Base-by-base conservation (phyloP, 805 yeast genomes). In the Saccharomycopsis fermentans region DNA sequence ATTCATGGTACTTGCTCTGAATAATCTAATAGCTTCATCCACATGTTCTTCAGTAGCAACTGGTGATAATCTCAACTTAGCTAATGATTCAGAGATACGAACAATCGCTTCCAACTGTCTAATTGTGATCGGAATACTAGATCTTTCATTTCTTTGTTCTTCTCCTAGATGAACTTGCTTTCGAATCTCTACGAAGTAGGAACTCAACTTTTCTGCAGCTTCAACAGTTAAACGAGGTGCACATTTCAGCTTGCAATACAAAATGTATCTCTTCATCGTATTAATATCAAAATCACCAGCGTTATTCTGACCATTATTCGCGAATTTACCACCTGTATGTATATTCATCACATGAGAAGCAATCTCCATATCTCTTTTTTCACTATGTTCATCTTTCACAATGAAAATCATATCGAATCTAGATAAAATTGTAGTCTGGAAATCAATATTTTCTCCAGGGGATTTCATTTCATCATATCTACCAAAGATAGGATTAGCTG, bases 361-460 rank as follows among this genome's bases (percentile, higher is more conserved):
- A 66, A 94, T 90, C 1, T 90, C 81, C 52, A 84, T 80, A 75
- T 94, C 99, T 67, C 96, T 79, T 47, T 76, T 79, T 64, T 85
- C 88, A 68, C 90, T 85, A 71, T 94, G 98, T 57, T 87, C 96
- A 73, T 94, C 99, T 68, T 90, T 92, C 56, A 94, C 96, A 66
- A 94, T 89, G 73, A 90, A 94, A 67, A 94, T 94, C 98, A 94
- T 94, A 73, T 94, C 99, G 70, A 94, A 94, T 75, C 99, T 86
- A 12, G 99, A 94, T 71, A 94, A 77, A 72, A 94, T 87, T 1
- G 99, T 92, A 1, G 96, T 88, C 73, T 94, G 99, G 76, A 94
- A 94, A 71, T 94, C 99, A 66, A 94, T 92, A 68, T 94, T 94
- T 69, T 94, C 99, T 62, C 99, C 98, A 0, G 99, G 97, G 40